These are phyloP conservation scores for Nicotiana otophora DNA, from an alignment of 257 asterid species.

Conservation along the genomic window DNA sequence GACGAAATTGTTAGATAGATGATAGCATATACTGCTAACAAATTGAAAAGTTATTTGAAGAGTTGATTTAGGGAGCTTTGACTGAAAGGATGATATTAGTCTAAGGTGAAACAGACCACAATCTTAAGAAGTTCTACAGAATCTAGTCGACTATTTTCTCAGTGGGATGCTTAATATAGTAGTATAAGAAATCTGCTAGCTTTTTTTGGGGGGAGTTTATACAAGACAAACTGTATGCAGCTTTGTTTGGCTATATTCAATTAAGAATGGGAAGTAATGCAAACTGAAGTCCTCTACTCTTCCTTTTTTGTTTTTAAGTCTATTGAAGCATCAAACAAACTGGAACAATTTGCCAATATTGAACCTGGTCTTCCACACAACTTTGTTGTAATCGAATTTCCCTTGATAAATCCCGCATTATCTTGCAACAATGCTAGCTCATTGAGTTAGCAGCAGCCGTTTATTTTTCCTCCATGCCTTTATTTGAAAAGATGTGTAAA, in stretches of 20 bases:
- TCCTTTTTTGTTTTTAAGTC: background rate
- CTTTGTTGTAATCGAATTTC: background rate
- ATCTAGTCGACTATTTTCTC: background rate
- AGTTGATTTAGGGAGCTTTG: background rate
- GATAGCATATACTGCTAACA: background rate
- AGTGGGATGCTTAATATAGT: background rate
- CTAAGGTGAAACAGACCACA: background rate
- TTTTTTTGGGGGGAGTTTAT: background rate
- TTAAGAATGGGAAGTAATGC: background rate
- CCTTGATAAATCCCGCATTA: background rate
- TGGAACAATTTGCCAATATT: background rate
- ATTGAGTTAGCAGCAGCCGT: background rate
- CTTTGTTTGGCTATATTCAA: background rate
- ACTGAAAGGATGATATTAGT: background rate
- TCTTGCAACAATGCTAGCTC: background rate
- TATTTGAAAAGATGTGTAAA: background rate
- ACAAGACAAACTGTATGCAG: background rate
- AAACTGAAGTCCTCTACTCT: background rate
- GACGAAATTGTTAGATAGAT: background rate
- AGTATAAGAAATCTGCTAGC: background rate
- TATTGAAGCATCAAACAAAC: background rate
- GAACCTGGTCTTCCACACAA: background rate
- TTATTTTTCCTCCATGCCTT: background rate
- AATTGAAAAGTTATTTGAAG: background rate
- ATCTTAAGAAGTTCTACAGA: background rate